Evolutionary conservation across 2,329 filamentous ascomycete genomes (phyloP).

Genomic region (Calonectria crousiana): DNA sequence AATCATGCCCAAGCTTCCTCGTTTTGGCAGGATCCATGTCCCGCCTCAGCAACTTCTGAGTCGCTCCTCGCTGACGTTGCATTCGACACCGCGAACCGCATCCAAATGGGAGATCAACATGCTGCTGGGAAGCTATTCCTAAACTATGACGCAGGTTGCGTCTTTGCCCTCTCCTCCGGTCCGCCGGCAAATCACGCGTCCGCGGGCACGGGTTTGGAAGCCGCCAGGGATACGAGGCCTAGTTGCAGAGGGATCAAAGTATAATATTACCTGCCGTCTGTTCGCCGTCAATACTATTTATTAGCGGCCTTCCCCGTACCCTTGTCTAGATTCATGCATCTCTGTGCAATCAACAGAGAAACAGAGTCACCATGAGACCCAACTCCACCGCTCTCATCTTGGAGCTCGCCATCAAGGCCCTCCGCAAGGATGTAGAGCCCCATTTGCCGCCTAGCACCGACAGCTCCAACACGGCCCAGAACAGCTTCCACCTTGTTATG

Average conservation of each 20-base stretch:
- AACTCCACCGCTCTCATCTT: neutral
- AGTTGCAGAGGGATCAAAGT: neutral
- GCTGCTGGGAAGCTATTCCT: neutral
- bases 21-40: slow-evolving; percentile 8
- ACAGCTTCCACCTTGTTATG: neutral
- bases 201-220: neutral
- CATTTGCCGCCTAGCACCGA: neutral
- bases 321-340: neutral
- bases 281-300: neutral
- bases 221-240: neutral
- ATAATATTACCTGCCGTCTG: neutral
- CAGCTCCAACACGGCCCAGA: slow-evolving; percentile 2
- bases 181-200: neutral
- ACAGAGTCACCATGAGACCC: slow-evolving; percentile 1
- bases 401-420: neutral
- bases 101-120: neutral
- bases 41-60: neutral
- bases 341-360: neutral
- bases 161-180: neutral
- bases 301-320: neutral
- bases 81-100: neutral
- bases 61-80: neutral
- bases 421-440: neutral
- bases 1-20: neutral
- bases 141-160: neutral